Evolutionary conservation across 23 red algal species (phyloP).

Genomic region (Gracilaria domingensis): DNA sequence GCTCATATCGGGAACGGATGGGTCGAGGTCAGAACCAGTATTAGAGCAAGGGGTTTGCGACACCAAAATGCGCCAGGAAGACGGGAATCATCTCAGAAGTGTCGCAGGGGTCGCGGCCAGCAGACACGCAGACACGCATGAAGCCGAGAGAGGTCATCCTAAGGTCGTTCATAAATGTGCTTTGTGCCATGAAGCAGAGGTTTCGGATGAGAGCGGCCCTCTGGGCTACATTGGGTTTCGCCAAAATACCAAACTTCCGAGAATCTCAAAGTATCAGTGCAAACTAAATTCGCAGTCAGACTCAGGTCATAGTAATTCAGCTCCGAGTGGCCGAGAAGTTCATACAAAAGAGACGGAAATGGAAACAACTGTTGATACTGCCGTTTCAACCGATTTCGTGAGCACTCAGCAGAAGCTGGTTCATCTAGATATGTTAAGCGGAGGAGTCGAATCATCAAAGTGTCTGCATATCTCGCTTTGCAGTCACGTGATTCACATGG

Average conservation of each 20-base stretch:
- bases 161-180: conserved; percentile 49
- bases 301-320: neutral
- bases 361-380: neutral
- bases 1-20: conserved; percentile 20
- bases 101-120: neutral
- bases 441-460: conserved; percentile 30
- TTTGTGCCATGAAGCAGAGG: conserved; percentile 68
- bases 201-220: conserved; percentile 15
- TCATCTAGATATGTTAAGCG: conserved; percentile 4
- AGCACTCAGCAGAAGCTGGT: neutral
- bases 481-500: conserved; percentile 75
- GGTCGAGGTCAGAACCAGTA: neutral
- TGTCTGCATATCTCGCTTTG: conserved; percentile 60
- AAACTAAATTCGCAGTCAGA: neutral
- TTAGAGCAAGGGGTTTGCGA: neutral
- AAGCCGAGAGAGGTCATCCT: neutral
- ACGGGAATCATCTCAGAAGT: neutral
- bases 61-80: neutral
- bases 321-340: neutral
- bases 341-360: neutral
- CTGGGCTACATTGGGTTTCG: conserved; percentile 64
- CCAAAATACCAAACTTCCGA: conserved; percentile 53
- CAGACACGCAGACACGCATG: neutral
- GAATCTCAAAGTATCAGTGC: conserved; percentile 22
- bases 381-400: neutral